Evolutionary conservation across 805 yeast genomes (phyloP).

Genomic region (Suhomyces sp.): DNA sequence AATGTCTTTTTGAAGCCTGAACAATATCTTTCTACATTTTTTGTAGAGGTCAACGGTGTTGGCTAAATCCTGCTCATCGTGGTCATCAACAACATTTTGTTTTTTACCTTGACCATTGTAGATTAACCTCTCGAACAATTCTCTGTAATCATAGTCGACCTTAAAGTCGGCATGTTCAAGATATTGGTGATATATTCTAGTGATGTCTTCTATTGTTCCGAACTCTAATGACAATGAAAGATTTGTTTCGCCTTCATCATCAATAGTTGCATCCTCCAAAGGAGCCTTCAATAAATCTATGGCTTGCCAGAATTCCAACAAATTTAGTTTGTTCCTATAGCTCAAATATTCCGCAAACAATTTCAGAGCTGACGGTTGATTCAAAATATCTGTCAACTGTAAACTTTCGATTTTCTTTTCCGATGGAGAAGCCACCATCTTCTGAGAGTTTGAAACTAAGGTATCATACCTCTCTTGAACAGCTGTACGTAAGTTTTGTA

Average conservation of each 20-base stretch:
- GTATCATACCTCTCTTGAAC: slow-evolving; percentile 4
- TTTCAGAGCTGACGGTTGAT: slow-evolving; percentile 44
- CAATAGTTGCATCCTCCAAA: slow-evolving; percentile 47
- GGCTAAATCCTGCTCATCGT: slow-evolving; percentile 1
- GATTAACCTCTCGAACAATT: slow-evolving; percentile 7
- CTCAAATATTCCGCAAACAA: slow-evolving; percentile 23
- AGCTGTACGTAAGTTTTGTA: slow-evolving; percentile 5
- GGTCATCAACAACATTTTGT: too few relatives aligned
- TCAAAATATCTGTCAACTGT: slow-evolving; percentile 44
- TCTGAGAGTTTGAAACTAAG: background rate
- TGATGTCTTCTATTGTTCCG: slow-evolving; percentile 53
- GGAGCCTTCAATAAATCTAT: slow-evolving; percentile 75
- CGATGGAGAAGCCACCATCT: background rate
- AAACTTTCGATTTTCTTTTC: slow-evolving; percentile 14
- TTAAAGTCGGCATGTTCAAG: background rate
- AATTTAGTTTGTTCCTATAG: slow-evolving; percentile 12
- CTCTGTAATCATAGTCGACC: slow-evolving; percentile 7
- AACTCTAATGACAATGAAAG: slow-evolving; percentile 42
- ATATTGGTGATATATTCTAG: slow-evolving; percentile 40
- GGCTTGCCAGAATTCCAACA: slow-evolving; percentile 64
- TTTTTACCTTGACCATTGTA: too few relatives aligned
- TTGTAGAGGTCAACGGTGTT: slow-evolving; percentile 34
- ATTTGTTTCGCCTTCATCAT: slow-evolving; percentile 27
- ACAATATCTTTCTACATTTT: slow-evolving; percentile 58
- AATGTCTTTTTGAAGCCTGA: slow-evolving; percentile 56